These are phyloP conservation scores for Saccharomyces kudriavzevii DNA, from an alignment of 805 yeast species.

Conservation along the genomic window DNA sequence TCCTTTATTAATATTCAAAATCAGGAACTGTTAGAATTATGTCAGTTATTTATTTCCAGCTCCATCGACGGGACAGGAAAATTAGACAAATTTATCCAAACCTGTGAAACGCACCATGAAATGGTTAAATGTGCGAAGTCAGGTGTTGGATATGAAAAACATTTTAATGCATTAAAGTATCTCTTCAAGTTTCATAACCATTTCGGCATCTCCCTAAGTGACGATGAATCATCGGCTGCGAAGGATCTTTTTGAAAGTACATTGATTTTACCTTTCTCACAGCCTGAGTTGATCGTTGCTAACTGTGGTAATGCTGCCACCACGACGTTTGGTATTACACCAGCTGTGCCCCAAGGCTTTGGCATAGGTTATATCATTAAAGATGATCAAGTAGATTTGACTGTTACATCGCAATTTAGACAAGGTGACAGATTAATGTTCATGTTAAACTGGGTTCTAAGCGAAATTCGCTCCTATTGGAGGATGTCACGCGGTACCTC, in stretches of 20 bases:
- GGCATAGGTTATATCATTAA: conserved; percentile 90
- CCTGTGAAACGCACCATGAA: conserved; percentile 45
- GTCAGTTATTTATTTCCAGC: conserved; percentile 58
- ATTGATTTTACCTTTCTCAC: conserved; percentile 30
- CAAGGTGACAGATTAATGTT: conserved; percentile 74
- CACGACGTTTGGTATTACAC: conserved; percentile 81
- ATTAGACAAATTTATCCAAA: conserved; percentile 36
- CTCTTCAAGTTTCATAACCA: conserved; percentile 37
- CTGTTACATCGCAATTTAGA: conserved; percentile 78
- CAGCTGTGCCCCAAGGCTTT: conserved; percentile 80
- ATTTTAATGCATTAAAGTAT: conserved; percentile 55
- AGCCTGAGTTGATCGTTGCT: conserved; percentile 44
- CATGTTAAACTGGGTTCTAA: conserved; percentile 61
- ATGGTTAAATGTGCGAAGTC: conserved; percentile 44
- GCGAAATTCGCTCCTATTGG: conserved; percentile 48
- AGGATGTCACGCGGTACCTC: conserved; percentile 11
- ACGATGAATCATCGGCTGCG: conserved; percentile 29
- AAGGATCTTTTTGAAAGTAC: conserved; percentile 39
- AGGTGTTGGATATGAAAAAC: conserved; percentile 69
- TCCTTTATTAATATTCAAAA: conserved; percentile 61
- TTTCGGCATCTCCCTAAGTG: conserved; percentile 27
- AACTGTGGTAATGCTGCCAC: conserved; percentile 92
- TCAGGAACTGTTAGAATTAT: conserved; percentile 41
- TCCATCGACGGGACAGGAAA: conserved; percentile 41
- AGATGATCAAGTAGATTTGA: conserved; percentile 69